Percentiles rank a stretch among this genome's conserved stretches.
Conservation (phyloP, 2,329 filamentous ascomycete species). For the Pseudophaeomoniella oleicola region DNA sequence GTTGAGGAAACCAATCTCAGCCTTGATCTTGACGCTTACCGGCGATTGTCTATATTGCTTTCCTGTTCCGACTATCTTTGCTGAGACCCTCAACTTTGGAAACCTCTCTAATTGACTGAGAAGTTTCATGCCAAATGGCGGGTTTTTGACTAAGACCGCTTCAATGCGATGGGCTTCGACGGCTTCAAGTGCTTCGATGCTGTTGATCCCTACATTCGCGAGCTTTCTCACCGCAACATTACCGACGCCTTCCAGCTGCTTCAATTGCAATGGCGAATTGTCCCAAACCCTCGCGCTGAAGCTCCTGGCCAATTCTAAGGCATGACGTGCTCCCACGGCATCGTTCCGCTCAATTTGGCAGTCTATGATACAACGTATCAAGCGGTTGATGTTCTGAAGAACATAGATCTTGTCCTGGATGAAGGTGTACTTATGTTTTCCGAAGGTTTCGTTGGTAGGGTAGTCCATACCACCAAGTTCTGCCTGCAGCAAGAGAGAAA, state of each 20-base stretch:
- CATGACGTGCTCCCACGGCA: conserved; percentile 50
- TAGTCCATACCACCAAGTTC: conserved; percentile 54
- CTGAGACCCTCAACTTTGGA: conserved; percentile 47
- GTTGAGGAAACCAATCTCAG: conserved; percentile 59
- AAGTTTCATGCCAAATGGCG: conserved; percentile 64
- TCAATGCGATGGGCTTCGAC: conserved; percentile 63
- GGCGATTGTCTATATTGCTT: conserved; percentile 22
- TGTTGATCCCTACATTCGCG: conserved; percentile 53
- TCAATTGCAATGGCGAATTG: conserved; percentile 62
- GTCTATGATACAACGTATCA: conserved; percentile 63
- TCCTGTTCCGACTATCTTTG: conserved; percentile 35
- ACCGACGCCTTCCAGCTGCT: conserved; percentile 69
- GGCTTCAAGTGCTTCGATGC: conserved; percentile 53
- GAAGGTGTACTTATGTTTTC: conserved; percentile 41
- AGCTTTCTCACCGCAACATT: conserved; percentile 62
- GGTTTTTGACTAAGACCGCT: conserved; percentile 59
- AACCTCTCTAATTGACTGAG: conserved; percentile 53
- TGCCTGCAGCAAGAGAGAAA: conserved; percentile 63
- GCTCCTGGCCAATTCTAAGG: conserved; percentile 64
- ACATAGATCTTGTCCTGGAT: conserved; percentile 45
- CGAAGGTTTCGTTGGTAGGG: conserved; percentile 42
- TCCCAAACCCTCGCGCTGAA: conserved; percentile 71
- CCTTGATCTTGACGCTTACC: conserved; percentile 48
- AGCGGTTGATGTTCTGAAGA: conserved; percentile 53
- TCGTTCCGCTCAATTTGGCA: conserved; percentile 52